Percentiles rank a stretch among this genome's conserved stretches.
phyloP scores from a whole-genome alignment of 2,329 filamentous ascomycete genomes.

The Alternaria sp. region DNA sequence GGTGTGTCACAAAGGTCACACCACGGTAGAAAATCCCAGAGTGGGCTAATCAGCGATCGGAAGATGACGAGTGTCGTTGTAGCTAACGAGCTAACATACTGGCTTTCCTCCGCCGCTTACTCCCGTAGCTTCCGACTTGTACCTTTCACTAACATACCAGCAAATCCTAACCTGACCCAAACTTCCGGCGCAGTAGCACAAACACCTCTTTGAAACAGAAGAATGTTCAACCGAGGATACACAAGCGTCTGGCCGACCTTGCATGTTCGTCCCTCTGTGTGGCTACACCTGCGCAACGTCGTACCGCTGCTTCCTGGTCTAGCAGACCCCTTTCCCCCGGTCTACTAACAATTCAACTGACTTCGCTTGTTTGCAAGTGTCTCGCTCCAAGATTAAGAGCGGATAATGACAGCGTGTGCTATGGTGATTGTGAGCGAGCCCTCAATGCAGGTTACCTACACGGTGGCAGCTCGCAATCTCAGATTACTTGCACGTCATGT shows the following conservation, averaged over 20 bases:
- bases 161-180: neutral
- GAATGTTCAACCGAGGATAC: conserved; percentile 17
- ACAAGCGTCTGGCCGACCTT: conserved; percentile 19
- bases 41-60: neutral
- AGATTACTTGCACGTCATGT: conserved; percentile 27
- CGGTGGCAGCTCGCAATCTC: conserved; percentile 12
- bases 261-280: conserved; percentile 15
- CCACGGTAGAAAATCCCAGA: neutral
- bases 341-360: conserved; percentile 20
- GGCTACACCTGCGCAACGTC: conserved; percentile 22
- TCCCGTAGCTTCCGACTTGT: neutral
- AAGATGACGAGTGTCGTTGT: neutral
- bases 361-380: conserved; percentile 14
- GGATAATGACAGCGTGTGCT: conserved; percentile 21
- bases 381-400: conserved; percentile 12
- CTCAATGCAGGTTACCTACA: conserved; percentile 10
- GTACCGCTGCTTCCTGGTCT: conserved; percentile 23
- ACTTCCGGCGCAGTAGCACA: conserved; percentile 14
- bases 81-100: conserved; percentile 1
- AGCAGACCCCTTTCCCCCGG: conserved; percentile 7
- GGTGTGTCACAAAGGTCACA: conserved; percentile 25
- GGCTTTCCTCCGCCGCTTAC: neutral
- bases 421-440: conserved; percentile 18
- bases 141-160: neutral
- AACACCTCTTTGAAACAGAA: conserved; percentile 4